Conservation (phyloP, 1,284 basidiomycete species). For the Anthracocystis walkeri region DNA sequence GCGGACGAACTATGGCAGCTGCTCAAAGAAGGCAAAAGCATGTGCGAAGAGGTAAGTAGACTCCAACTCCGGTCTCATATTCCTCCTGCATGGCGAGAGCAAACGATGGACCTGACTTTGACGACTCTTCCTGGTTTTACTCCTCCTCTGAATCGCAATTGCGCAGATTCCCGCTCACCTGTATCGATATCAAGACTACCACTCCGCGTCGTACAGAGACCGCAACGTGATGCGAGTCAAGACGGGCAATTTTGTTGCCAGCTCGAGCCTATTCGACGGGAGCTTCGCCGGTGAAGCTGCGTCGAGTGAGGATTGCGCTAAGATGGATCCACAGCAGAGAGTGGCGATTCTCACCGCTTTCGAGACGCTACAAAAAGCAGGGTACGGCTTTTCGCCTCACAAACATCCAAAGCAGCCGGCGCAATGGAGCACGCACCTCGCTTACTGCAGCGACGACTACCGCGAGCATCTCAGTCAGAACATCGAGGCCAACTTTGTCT, state of each 20-base stretch:
- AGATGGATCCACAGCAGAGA: constrained; percentile 54
- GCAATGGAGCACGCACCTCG: constrained; percentile 49
- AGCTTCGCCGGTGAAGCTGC: constrained; percentile 19
- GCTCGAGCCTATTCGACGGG: constrained; percentile 39
- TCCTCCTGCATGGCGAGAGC: not conserved
- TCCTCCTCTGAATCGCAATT: not conserved
- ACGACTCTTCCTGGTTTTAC: not conserved
- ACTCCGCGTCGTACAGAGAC: constrained; percentile 44
- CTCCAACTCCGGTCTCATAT: too few species aligned
- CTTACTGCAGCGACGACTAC: constrained; percentile 53
- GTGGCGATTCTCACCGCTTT: constrained; percentile 36
- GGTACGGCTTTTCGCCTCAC: constrained; percentile 35
- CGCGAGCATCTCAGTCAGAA: constrained; percentile 48
- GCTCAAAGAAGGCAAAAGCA: constrained; percentile 41
- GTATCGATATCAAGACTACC: constrained; percentile 51
- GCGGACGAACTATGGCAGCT: constrained; percentile 48
- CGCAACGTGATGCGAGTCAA: constrained; percentile 55
- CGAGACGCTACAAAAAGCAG: constrained; percentile 42
- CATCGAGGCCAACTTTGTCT: constrained; percentile 35
- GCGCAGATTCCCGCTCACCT: constrained; percentile 38
- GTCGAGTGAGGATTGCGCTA: constrained; percentile 24
- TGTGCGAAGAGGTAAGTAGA: constrained; percentile 38
- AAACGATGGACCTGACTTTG: not conserved
- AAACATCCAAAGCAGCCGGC: constrained; percentile 19
- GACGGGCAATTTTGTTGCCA: constrained; percentile 38